Base-by-base conservation (phyloP, 164 flowering plant species). In the Magnolia sinica region DNA sequence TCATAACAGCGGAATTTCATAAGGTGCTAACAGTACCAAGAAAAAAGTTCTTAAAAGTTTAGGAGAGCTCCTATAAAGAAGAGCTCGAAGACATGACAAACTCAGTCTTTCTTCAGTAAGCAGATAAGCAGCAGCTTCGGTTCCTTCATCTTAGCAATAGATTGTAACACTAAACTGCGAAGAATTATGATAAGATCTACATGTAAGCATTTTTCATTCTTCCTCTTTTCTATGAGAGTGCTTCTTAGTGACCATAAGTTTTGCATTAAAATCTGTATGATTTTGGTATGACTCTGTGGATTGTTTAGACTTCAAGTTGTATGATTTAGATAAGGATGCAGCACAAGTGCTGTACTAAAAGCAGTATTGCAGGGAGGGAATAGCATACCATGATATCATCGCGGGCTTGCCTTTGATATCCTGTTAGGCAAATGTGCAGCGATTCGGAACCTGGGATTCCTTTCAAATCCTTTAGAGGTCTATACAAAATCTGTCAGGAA, bases 331-430 rank as follows among this genome's bases (percentile, higher is more conserved):
- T 3, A 55, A 16, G 61, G 18, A 55, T 55, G 18, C 16, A 55
- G 61, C 13, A 55, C 11, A 55, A 55, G 11, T 16, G 18, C 61
- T 13, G 10, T 11, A 55, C 45, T 55, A 55, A 55, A 55, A 55
- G 19, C 18, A 16, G 7, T 37, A 37, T 37, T 37, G 7, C 45
- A 55, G 61, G 61, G 61, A 55, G 18, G 10, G 49, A 0, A 1
- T 27, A 63, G 22, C 1, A 51, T 73, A 94, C 99, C 99, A 91
- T 92, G 49, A 96, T 88, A 80, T 92, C 98, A 24, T 91, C 95
- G 74, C 98, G 89, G 70, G 91, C 93, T 77, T 86, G 93, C 50
- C 90, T 85, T 68, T 87, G 98, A 78, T 96, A 96, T 70, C 99
- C 99, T 75, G 99, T 94, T 86, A 94, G 87, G 85, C 98, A 94